A percentile compares a stretch with the other conserved stretches of the same genome.
Conservation (phyloP, 805 yeast genomes). For the Zygosaccharomyces bailii region DNA sequence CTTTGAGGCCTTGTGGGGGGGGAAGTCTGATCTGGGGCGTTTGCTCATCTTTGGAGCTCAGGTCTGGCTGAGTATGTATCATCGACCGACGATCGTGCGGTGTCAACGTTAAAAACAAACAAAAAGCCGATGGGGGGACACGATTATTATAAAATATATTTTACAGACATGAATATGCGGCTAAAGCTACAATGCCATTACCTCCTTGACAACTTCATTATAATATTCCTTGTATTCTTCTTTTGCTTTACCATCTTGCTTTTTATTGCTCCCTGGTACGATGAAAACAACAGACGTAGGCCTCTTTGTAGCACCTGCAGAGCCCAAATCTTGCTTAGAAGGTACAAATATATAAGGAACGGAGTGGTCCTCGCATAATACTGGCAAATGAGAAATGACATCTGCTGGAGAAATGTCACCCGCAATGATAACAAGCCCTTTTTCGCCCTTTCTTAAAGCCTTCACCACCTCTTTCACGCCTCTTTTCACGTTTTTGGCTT, state of each 20-base stretch:
- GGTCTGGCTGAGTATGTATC: background rate
- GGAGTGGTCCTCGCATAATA: slow-evolving; percentile 87
- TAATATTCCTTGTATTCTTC: slow-evolving; percentile 88
- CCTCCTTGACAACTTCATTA: slow-evolving; percentile 94
- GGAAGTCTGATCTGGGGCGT: slow-evolving; percentile 14
- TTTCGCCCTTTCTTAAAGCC: slow-evolving; percentile 96
- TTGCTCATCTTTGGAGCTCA: slow-evolving; percentile 14
- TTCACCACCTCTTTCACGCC: slow-evolving; percentile 99
- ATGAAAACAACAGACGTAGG: slow-evolving; percentile 98
- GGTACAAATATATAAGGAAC: slow-evolving; percentile 95
- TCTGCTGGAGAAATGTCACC: slow-evolving; percentile 98
- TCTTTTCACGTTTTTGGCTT: slow-evolving; percentile 96
- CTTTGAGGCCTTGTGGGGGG: slow-evolving; percentile 2
- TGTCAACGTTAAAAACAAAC: background rate
- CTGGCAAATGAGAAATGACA: slow-evolving; percentile 96
- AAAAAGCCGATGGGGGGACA: background rate
- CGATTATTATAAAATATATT: slow-evolving; percentile 11
- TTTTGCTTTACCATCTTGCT: slow-evolving; percentile 63
- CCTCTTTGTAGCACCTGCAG: slow-evolving; percentile 98
- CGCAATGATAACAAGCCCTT: slow-evolving; percentile 93
- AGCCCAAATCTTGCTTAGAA: slow-evolving; percentile 95
- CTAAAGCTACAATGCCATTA: slow-evolving; percentile 37
- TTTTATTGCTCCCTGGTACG: slow-evolving; percentile 91
- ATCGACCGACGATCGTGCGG: background rate
- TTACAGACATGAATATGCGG: slow-evolving; percentile 12